Percentiles rank a stretch among this genome's conserved stretches.
Evolutionary conservation across 2,329 filamentous ascomycete genomes (phyloP).

Genomic region (Penicillium sp.): DNA sequence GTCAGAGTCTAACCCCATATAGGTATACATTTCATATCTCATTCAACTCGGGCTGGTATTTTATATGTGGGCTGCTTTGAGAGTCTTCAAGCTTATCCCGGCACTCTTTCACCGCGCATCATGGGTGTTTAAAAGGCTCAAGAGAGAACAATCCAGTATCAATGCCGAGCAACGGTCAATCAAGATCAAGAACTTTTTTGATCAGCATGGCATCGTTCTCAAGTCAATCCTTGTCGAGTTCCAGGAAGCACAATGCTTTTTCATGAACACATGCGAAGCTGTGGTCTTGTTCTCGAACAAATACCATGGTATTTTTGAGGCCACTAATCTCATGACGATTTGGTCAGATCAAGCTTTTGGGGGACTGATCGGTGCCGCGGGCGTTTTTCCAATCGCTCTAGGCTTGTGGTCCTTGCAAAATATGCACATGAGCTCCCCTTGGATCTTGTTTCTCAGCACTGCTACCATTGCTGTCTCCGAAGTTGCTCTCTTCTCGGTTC

Average conservation of each 20-base stretch:
- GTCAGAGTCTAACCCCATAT: too few species aligned
- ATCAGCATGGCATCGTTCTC: not conserved
- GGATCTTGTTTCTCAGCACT: conserved; percentile 1
- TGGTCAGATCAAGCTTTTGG: not conserved
- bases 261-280: conserved; percentile 10
- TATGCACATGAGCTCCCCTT: not conserved
- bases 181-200: not conserved
- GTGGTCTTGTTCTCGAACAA: not conserved
- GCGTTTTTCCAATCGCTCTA: not conserved
- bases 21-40: not conserved
- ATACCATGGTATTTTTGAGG: not conserved
- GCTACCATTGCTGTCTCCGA: not conserved
- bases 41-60: not conserved
- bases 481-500: not conserved
- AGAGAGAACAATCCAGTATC: not conserved
- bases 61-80: not conserved
- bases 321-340: not conserved
- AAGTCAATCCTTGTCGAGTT: conserved; percentile 14
- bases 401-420: not conserved
- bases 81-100: not conserved
- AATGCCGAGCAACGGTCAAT: not conserved
- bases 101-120: not conserved
- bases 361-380: not conserved
- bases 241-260: conserved; percentile 14
- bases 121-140: not conserved